Evolutionary conservation across 2,329 filamentous ascomycete species (phyloP).

Genomic region (Westerdykella sp.): DNA sequence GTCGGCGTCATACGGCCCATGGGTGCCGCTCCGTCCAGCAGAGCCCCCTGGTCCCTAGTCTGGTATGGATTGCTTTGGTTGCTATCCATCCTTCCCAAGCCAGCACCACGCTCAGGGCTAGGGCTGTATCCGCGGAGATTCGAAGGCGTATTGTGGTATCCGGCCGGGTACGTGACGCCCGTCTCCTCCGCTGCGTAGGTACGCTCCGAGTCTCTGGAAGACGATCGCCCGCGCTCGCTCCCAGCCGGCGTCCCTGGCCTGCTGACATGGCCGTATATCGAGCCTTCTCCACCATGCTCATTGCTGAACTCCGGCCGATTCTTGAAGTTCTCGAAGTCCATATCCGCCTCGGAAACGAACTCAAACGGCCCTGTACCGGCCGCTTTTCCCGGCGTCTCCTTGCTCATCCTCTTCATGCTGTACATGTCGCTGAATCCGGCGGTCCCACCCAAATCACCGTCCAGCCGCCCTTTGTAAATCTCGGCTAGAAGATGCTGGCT

Average conservation of each 20-base stretch:
- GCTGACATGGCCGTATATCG: conserved; percentile 48
- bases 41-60: conserved; percentile 16
- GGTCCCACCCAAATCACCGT: conserved; percentile 50
- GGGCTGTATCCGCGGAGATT: conserved; percentile 40
- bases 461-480: conserved; percentile 76
- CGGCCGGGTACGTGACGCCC: conserved; percentile 41
- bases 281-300: conserved; percentile 70
- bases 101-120: conserved; percentile 19
- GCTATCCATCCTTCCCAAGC: conserved; percentile 16
- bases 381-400: conserved; percentile 51
- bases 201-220: conserved; percentile 22
- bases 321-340: conserved; percentile 91
- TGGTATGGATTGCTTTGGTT: conserved; percentile 21
- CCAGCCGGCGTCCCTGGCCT: conserved; percentile 55
- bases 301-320: conserved; percentile 81
- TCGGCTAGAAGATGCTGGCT: conserved; percentile 80
- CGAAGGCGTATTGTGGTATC: conserved; percentile 44
- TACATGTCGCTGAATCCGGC: conserved; percentile 79
- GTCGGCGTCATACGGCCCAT: conserved; percentile 23
- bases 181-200: conserved; percentile 24
- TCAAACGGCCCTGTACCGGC: conserved; percentile 61
- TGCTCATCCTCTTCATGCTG: conserved; percentile 70
- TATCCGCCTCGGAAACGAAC: conserved; percentile 75
- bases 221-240: conserved; percentile 18
- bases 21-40: conserved; percentile 29